Conservation (phyloP, 148 eudicot genomes). For the Rhododendron henanense region DNA sequence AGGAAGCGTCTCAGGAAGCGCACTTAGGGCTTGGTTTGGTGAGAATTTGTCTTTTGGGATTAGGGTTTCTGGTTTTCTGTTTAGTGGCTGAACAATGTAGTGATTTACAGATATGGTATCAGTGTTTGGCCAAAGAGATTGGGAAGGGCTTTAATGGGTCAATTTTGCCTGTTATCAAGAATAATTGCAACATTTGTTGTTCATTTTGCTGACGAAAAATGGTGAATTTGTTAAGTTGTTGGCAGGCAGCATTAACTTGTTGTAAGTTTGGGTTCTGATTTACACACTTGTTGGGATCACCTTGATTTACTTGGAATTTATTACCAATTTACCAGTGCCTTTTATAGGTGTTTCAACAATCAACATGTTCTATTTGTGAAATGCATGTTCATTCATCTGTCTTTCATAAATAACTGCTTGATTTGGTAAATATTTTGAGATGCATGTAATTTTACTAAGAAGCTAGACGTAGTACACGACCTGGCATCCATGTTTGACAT, state of each 20-base stretch:
- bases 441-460: neutral
- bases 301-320: neutral
- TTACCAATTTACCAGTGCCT: neutral
- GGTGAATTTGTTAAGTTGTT: neutral
- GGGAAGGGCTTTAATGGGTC: neutral
- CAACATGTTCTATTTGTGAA: neutral
- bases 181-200: neutral
- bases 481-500: neutral
- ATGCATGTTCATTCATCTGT: neutral
- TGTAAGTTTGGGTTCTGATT: neutral
- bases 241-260: neutral
- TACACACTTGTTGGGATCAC: neutral
- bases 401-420: neutral
- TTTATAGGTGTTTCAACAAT: neutral
- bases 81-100: neutral
- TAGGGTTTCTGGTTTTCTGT: neutral
- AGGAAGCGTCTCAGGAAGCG: slow-evolving; percentile 37
- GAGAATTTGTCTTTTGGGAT: neutral
- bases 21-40: slow-evolving; percentile 7
- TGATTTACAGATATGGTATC: neutral
- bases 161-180: neutral
- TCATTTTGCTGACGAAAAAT: neutral
- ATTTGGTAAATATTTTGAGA: neutral
- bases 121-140: neutral
- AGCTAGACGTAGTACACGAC: neutral